These are phyloP conservation scores for Cornus florida DNA, from an alignment of 148 eudicot genomes.

Conservation along the genomic window DNA sequence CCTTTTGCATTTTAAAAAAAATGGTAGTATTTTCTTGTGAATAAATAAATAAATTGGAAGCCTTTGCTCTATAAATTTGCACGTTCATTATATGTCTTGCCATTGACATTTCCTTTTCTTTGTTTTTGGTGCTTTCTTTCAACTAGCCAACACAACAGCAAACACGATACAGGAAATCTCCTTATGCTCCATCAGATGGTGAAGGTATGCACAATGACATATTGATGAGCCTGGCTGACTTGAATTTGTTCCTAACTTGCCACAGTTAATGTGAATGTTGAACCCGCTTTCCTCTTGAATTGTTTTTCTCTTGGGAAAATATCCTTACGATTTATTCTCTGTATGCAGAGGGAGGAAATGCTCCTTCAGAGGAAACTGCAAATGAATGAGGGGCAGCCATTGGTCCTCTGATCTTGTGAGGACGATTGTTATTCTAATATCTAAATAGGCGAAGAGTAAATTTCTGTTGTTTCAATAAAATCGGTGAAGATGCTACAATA, in stretches of 20 bases:
- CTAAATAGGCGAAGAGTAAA: conserved; percentile 5
- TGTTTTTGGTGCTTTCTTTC: conserved; percentile 7
- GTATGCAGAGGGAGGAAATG: conserved; percentile 44
- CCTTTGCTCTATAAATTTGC: not conserved
- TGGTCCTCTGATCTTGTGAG: not conserved
- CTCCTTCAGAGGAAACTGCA: conserved; percentile 62
- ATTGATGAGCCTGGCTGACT: not conserved
- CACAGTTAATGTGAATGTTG: not conserved
- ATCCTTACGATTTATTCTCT: not conserved
- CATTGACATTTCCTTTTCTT: not conserved
- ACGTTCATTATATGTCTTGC: not conserved
- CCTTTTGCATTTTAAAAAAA: not conserved
- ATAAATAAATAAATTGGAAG: too few species aligned
- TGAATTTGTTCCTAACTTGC: not conserved
- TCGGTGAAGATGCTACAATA: conserved; percentile 3
- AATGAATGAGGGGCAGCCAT: conserved; percentile 39
- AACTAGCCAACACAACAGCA: conserved; percentile 78
- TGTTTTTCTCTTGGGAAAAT: too few species aligned
- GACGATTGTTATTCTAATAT: not conserved
- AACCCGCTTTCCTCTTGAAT: too few species aligned
- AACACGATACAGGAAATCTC: conserved; percentile 92
- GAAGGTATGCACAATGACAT: conserved; percentile 51
- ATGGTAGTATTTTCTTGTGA: too few species aligned
- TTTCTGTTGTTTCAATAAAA: conserved; percentile 31
- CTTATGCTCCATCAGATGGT: conserved; percentile 80